Evolutionary conservation across 306 rosid genomes (phyloP).

Genomic region (Trichosanthes truncata): DNA sequence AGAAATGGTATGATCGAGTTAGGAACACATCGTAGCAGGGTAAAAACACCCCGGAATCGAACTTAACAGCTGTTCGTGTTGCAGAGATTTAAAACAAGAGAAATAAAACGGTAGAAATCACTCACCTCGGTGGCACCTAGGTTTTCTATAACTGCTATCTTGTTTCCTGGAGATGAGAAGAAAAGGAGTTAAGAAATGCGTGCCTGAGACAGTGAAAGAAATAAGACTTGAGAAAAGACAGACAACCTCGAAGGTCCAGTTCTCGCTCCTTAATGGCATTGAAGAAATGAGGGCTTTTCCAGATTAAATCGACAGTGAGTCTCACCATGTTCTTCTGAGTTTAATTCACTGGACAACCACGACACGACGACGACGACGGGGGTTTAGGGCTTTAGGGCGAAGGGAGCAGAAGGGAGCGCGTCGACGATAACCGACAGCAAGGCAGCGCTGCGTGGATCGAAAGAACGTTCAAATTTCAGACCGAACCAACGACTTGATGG

Average conservation of each 20-base stretch:
- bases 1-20: not conserved
- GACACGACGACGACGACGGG: not conserved
- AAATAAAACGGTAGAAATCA: not conserved
- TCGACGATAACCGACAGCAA: not conserved
- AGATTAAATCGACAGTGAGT: slow-evolving; percentile 73
- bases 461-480: not conserved
- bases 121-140: slow-evolving; percentile 92
- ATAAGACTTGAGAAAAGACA: not conserved
- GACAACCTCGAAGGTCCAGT: slow-evolving; percentile 76
- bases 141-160: slow-evolving; percentile 81
- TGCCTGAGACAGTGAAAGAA: not conserved
- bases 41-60: not conserved
- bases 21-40: not conserved
- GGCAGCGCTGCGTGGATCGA: not conserved
- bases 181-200: not conserved
- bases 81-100: not conserved
- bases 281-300: slow-evolving; percentile 98
- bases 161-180: slow-evolving; percentile 45
- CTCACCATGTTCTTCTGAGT: slow-evolving; percentile 49
- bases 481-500: not conserved
- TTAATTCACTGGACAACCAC: not conserved
- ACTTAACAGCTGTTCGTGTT: not conserved
- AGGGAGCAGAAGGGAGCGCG: not conserved
- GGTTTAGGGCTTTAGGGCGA: slow-evolving; percentile 1
- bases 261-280: slow-evolving; percentile 83